Percentiles rank a stretch among this genome's conserved stretches.
Evolutionary conservation across 1,284 basidiomycete genomes (phyloP).

Genomic region (Papiliotrema nemorosa): DNA sequence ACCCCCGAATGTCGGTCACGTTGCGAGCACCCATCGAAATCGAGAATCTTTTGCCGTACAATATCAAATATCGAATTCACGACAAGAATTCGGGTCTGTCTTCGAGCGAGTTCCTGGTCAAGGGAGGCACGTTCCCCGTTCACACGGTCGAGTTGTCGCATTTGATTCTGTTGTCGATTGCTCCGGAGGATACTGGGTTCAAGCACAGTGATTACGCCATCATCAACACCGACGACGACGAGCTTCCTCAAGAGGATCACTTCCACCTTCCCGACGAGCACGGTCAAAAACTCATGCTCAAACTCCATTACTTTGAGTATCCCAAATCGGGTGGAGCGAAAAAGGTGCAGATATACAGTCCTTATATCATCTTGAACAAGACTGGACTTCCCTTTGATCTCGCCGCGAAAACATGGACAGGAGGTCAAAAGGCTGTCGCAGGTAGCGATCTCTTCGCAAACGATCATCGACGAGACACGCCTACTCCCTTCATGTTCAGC

Average conservation of each 20-base stretch:
- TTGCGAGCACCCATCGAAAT: slow-evolving; percentile 94
- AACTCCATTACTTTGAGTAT: slow-evolving; percentile 82
- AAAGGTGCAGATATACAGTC: slow-evolving; percentile 93
- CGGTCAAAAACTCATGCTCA: slow-evolving; percentile 75
- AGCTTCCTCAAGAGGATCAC: slow-evolving; percentile 50
- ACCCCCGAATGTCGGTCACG: slow-evolving; percentile 78
- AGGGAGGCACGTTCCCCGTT: slow-evolving; percentile 93
- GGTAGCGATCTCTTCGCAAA: slow-evolving; percentile 60
- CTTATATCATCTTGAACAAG: slow-evolving; percentile 92
- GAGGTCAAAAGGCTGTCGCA: slow-evolving; percentile 74
- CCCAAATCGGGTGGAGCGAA: slow-evolving; percentile 95
- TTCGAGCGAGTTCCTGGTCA: slow-evolving; percentile 79
- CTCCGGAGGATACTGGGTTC: slow-evolving; percentile 73
- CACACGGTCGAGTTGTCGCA: slow-evolving; percentile 96
- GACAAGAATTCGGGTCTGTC: slow-evolving; percentile 90
- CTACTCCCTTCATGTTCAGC: slow-evolving; percentile 80
- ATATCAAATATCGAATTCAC: slow-evolving; percentile 92
- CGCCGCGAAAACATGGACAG: slow-evolving; percentile 69
- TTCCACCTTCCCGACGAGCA: slow-evolving; percentile 66
- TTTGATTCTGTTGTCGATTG: slow-evolving; percentile 84
- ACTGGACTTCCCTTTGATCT: slow-evolving; percentile 81
- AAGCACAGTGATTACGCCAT: slow-evolving; percentile 97
- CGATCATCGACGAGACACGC: slow-evolving; percentile 54
- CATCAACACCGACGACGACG: slow-evolving; percentile 89
- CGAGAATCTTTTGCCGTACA: slow-evolving; percentile 94